A percentile compares a stretch with the other conserved stretches of the same genome.
phyloP scores from a whole-genome alignment of 768 basidiomycete genomes.

The Kockovaella imperatae region DNA sequence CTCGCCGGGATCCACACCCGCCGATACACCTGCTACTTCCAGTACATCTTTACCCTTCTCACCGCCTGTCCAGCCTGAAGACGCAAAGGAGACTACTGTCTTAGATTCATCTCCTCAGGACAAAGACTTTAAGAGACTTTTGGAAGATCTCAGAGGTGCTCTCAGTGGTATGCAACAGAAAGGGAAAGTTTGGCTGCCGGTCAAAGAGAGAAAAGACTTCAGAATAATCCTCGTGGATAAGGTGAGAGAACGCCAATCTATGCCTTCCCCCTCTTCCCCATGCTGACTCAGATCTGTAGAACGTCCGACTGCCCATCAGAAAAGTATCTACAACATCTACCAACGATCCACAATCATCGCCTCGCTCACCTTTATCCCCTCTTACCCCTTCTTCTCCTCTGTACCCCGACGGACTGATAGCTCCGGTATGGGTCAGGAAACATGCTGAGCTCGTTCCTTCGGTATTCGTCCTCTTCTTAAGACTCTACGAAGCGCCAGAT shows the following conservation, averaged over 20 bases:
- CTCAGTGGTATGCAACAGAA: conserved; percentile 22
- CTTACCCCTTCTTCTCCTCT: conserved; percentile 79
- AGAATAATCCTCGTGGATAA: conserved; percentile 79
- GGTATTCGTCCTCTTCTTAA: conserved; percentile 84
- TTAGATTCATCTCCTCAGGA: conserved; percentile 13
- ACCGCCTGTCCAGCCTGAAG: not conserved
- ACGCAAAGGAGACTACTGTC: not conserved
- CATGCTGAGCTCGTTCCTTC: conserved; percentile 85
- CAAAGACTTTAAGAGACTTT: conserved; percentile 32
- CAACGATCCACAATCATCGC: conserved; percentile 15
- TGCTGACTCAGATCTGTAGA: conserved; percentile 41
- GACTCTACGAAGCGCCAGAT: conserved; percentile 60
- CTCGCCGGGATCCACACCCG: not conserved
- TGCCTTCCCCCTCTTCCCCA: not conserved
- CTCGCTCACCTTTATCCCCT: conserved; percentile 90
- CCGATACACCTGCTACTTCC: not conserved
- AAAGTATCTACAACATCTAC: conserved; percentile 55
- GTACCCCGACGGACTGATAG: conserved; percentile 89
- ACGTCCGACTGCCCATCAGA: conserved; percentile 76
- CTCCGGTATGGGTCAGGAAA: conserved; percentile 96
- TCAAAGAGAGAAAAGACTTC: conserved; percentile 50
- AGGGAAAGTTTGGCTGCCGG: conserved; percentile 32
- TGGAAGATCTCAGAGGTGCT: conserved; percentile 23
- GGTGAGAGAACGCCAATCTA: conserved; percentile 43
- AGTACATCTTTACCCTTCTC: conserved; percentile 1